These are phyloP conservation scores for Aspergillus hancockii DNA, from an alignment of 495 filamentous ascomycete species.

Conservation along the genomic window DNA sequence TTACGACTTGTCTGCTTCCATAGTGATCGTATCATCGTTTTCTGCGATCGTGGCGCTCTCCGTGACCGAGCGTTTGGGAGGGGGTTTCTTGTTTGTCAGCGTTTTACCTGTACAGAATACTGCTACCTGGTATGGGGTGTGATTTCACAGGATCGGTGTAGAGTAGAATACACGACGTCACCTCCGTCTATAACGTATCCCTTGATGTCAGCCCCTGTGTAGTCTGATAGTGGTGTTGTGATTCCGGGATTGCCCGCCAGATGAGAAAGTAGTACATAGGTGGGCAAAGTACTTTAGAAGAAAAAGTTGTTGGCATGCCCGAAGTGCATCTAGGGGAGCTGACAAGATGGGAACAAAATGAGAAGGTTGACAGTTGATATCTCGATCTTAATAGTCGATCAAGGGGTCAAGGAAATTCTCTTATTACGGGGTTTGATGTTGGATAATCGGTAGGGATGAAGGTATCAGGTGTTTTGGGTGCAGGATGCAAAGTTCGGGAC, in stretches of 20 bases:
- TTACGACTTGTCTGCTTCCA: slow-evolving; percentile 37
- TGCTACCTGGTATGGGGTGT: slow-evolving; percentile 22
- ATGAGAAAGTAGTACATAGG: too few relatives aligned
- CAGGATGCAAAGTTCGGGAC: slow-evolving; percentile 10
- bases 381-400: too few relatives aligned
- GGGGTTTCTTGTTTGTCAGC: slow-evolving; percentile 24
- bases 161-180: slow-evolving; percentile 24
- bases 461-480: neutral
- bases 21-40: slow-evolving; percentile 21
- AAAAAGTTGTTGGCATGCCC: too few relatives aligned
- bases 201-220: neutral
- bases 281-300: too few relatives aligned
- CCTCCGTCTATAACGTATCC: slow-evolving; percentile 14
- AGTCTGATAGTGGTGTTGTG: neutral
- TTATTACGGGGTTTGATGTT: neutral
- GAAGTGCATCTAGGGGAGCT: too few relatives aligned
- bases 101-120: slow-evolving; percentile 34
- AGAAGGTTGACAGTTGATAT: neutral
- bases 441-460: neutral
- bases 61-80: slow-evolving; percentile 21
- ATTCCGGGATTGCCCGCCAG: neutral
- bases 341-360: neutral
- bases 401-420: too few relatives aligned
- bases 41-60: slow-evolving; percentile 23
- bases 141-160: slow-evolving; percentile 24